Evolutionary conservation across 345 rosid genomes (phyloP).

Genomic region (Hirschfeldia incana): DNA sequence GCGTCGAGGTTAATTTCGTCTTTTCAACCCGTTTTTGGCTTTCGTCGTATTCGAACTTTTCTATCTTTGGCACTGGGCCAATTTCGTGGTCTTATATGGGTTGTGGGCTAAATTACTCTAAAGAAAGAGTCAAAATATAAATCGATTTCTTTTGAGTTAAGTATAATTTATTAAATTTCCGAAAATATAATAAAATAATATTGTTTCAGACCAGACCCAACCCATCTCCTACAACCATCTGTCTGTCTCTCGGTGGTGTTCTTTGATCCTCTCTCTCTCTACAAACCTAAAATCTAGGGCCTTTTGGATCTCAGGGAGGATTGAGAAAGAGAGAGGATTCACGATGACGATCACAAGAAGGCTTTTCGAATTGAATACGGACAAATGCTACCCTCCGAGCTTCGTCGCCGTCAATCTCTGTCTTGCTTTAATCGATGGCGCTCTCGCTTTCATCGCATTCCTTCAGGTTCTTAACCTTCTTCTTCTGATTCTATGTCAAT

Average conservation of each 20-base stretch:
- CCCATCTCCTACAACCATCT: slow-evolving; percentile 39
- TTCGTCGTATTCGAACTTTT: too few relatives aligned
- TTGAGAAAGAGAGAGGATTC: slow-evolving; percentile 7
- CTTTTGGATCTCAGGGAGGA: slow-evolving; percentile 32
- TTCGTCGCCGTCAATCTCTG: slow-evolving; percentile 37
- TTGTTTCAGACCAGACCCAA: slow-evolving; percentile 31
- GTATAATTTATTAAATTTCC: background rate
- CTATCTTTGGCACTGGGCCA: too few relatives aligned
- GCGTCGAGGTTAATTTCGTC: too few relatives aligned
- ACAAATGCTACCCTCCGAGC: slow-evolving; percentile 33
- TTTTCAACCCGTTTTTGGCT: too few relatives aligned
- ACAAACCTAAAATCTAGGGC: slow-evolving; percentile 38
- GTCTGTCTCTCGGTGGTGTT: slow-evolving; percentile 36
- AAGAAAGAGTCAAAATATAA: background rate
- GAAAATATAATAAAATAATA: background rate
- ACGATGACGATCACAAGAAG: slow-evolving; percentile 15
- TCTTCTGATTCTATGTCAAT: background rate
- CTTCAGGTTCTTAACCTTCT: slow-evolving; percentile 32
- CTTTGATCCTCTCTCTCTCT: slow-evolving; percentile 26
- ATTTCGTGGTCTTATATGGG: too few relatives aligned
- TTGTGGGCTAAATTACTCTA: too few relatives aligned
- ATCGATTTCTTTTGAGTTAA: background rate
- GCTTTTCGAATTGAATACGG: slow-evolving; percentile 14
- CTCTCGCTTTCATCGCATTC: slow-evolving; percentile 38
- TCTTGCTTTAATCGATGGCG: slow-evolving; percentile 37